Conservation (phyloP, 2,329 filamentous ascomycete species). For the Penicillium thymicola region DNA sequence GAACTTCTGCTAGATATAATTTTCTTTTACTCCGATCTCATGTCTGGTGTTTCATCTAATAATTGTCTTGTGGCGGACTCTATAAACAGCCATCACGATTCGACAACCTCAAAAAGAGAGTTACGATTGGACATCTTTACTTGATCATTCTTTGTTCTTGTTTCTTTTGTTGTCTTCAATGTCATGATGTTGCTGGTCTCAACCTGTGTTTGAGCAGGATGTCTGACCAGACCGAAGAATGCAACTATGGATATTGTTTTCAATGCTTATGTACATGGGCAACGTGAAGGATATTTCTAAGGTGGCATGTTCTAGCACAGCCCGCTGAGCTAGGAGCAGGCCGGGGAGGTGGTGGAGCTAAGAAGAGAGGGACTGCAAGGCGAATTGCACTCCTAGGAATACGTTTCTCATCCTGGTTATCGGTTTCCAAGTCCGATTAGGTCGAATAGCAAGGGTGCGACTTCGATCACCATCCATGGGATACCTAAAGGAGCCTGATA, state of each 20-base stretch:
- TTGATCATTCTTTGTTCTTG: neutral
- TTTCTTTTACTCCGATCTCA: neutral
- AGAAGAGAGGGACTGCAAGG: neutral
- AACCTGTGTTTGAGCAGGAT: neutral
- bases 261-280: constrained; percentile 22
- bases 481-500: constrained; percentile 57
- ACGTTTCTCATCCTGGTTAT: neutral
- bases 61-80: neutral
- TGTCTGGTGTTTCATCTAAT: neutral
- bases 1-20: neutral
- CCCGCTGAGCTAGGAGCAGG: constrained; percentile 13
- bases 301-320: constrained; percentile 11
- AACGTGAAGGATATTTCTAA: constrained; percentile 8
- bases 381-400: neutral
- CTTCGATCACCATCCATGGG: constrained; percentile 73
- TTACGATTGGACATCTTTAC: neutral
- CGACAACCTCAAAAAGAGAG: neutral
- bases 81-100: neutral
- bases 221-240: neutral
- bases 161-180: neutral
- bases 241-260: constrained; percentile 12
- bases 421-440: constrained; percentile 25
- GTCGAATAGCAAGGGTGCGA: constrained; percentile 71
- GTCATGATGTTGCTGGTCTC: neutral
- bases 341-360: neutral